phyloP scores from a whole-genome alignment of 1,139 yeast genomes.

The Kodamaea anthophila region DNA sequence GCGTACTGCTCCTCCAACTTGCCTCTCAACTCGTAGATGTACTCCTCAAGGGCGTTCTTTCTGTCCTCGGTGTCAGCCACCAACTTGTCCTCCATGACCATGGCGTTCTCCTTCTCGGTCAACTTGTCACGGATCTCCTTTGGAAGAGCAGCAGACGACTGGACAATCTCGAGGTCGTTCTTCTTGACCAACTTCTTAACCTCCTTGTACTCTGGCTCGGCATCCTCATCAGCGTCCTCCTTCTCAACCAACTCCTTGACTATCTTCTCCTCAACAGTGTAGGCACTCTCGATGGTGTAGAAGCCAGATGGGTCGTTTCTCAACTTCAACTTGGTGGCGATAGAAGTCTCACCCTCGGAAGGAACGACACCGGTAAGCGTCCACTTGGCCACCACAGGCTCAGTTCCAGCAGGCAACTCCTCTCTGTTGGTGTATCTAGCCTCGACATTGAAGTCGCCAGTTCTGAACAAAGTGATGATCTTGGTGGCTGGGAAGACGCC shows the following conservation, averaged over 20 bases:
- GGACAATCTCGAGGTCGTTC: constrained; percentile 59
- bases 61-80: constrained; percentile 99
- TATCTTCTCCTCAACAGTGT: constrained; percentile 87
- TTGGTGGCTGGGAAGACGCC: constrained; percentile 92
- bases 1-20: constrained; percentile 90
- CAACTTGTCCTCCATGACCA: constrained; percentile 87
- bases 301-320: constrained; percentile 97
- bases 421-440: constrained; percentile 79
- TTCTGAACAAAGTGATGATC: constrained; percentile 89
- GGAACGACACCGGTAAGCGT: constrained; percentile 78
- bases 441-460: constrained; percentile 78
- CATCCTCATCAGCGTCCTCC: constrained; percentile 54
- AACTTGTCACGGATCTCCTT: constrained; percentile 53
- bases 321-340: constrained; percentile 87
- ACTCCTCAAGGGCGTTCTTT: constrained; percentile 97
- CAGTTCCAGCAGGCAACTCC: constrained; percentile 68
- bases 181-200: constrained; percentile 94
- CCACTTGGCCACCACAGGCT: constrained; percentile 76
- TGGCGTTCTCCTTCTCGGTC: constrained; percentile 77
- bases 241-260: constrained; percentile 78
- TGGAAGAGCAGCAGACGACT: constrained; percentile 60
- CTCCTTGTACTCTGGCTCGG: constrained; percentile 82
- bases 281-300: constrained; percentile 89
- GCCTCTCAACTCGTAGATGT: constrained; percentile 95
- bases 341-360: constrained; percentile 66